A percentile compares a stretch with the other conserved stretches of the same genome.
These are phyloP conservation scores for Bruguiera parviflora DNA, from an alignment of 345 rosid species.

Conservation along the genomic window DNA sequence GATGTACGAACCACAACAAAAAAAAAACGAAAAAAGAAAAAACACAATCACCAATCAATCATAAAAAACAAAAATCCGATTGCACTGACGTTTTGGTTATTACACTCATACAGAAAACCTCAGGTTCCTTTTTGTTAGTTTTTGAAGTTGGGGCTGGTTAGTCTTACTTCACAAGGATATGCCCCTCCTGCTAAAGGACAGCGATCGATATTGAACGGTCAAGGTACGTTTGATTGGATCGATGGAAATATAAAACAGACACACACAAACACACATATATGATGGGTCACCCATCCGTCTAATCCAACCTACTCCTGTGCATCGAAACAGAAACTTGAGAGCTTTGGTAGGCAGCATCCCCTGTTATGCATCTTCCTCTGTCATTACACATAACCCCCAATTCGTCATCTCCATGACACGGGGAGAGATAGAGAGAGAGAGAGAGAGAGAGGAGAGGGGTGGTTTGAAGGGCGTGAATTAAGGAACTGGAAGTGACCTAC, in stretches of 20 bases:
- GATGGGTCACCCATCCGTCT: background rate
- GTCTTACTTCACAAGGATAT: background rate
- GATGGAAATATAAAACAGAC: background rate
- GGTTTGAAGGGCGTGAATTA: no score
- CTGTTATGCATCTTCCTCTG: background rate
- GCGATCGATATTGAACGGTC: slow-evolving; percentile 18
- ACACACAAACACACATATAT: background rate
- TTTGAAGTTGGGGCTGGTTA: background rate
- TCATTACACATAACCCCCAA: background rate
- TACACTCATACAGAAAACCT: background rate
- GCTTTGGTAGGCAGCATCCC: background rate
- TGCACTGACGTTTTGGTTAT: background rate
- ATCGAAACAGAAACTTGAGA: background rate
- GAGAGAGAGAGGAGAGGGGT: no score
- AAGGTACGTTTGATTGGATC: slow-evolving; percentile 20
- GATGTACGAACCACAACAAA: background rate
- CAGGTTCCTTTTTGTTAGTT: background rate
- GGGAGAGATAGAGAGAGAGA: no score
- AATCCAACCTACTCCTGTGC: background rate
- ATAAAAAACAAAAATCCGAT: background rate
- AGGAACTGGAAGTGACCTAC: no score
- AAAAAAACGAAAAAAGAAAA: background rate
- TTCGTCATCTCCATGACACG: no score
- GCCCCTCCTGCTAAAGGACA: background rate
- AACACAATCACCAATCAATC: background rate